Base-by-base conservation (phyloP, 73 alveolate genomes). In the Symbiodinium natans region DNA sequence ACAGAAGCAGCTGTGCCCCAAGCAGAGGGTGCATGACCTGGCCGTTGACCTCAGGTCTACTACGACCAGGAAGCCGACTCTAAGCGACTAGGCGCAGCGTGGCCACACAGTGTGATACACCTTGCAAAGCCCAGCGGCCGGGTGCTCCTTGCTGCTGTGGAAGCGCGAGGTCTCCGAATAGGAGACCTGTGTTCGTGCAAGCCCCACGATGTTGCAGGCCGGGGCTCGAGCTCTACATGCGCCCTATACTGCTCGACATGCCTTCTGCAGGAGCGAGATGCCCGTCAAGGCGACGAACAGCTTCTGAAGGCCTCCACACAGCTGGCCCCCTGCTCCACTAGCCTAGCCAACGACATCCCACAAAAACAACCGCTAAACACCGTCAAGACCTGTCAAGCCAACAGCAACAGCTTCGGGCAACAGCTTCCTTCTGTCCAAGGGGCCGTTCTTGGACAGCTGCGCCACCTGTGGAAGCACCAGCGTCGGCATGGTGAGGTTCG, bases 101-200 rank as follows among this genome's bases (percentile, higher is more conserved):
- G n/a, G n/a, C n/a, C n/a, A n/a, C n/a, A n/a, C n/a, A n/a, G n/a
- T n/a, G n/a, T n/a, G n/a, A n/a, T n/a, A n/a, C 68, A 52, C 13
- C 68, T 52, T 52, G 21, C 68, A 11, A n/a, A 2, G 59, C 59
- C 17, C 25, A 46, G 59, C 0, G 17, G 17, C 59, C 1, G 93
- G 93, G 39, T 86, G 93, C 93, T 86, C 93, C 17, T 52, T 11
- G 93, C 40, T 15, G 83, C 93, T 86, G 93, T 86, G 93, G 93
- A 86, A 86, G 39, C 93, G 93, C 41, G 93, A 41, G 31, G 93
- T 86, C 56, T 86, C 93, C 29, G 93, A 86, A 56, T 86, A 86
- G 40, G 83, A 43, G 29, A 86, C 93, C 93, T 86, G 38, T 46
- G 25, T 46, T 19, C 59, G 59, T 19, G 25, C 59, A 21, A 46